phyloP scores from a whole-genome alignment of 2,329 filamentous ascomycete genomes.

The Didymella keratinophila region DNA sequence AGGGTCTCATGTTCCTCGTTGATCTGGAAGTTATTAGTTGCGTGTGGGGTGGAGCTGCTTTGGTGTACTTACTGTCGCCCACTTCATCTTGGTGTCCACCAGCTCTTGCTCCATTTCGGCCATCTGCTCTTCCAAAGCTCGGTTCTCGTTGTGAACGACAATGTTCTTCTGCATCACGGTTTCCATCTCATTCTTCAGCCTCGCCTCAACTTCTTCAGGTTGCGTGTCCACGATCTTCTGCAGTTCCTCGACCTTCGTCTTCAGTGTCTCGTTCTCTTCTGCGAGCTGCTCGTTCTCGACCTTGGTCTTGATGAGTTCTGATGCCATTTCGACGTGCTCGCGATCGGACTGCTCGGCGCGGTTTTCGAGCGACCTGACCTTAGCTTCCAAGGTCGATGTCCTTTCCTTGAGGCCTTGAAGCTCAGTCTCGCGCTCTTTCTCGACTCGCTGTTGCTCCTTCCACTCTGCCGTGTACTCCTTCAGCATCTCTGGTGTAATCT shows the following conservation, averaged over 20 bases:
- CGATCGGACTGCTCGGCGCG: constrained; percentile 86
- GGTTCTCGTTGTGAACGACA: constrained; percentile 93
- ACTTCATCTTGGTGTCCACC: constrained; percentile 92
- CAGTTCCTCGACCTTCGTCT: constrained; percentile 83
- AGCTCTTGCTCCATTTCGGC: constrained; percentile 90
- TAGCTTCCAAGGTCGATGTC: constrained; percentile 70
- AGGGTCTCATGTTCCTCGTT: constrained; percentile 58
- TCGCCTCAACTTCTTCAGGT: constrained; percentile 83
- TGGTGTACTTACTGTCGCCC: constrained; percentile 79
- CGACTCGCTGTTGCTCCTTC: constrained; percentile 86
- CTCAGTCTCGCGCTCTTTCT: constrained; percentile 84
- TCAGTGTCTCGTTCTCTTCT: constrained; percentile 88
- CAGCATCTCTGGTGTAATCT: constrained; percentile 82
- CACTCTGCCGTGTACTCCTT: constrained; percentile 84
- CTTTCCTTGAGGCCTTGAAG: constrained; percentile 70
- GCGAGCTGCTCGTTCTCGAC: constrained; percentile 90
- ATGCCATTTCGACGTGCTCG: constrained; percentile 90
- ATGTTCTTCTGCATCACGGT: constrained; percentile 90
- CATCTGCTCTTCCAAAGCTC: constrained; percentile 86
- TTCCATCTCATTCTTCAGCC: constrained; percentile 85
- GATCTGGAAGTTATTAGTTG: constrained; percentile 46
- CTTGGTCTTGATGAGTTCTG: constrained; percentile 89
- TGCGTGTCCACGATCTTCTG: constrained; percentile 88
- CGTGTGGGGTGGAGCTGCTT: constrained; percentile 53
- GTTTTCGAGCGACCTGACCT: constrained; percentile 86